Conservation (phyloP, 805 yeast genomes). For the Teunomyces gatunensis region DNA sequence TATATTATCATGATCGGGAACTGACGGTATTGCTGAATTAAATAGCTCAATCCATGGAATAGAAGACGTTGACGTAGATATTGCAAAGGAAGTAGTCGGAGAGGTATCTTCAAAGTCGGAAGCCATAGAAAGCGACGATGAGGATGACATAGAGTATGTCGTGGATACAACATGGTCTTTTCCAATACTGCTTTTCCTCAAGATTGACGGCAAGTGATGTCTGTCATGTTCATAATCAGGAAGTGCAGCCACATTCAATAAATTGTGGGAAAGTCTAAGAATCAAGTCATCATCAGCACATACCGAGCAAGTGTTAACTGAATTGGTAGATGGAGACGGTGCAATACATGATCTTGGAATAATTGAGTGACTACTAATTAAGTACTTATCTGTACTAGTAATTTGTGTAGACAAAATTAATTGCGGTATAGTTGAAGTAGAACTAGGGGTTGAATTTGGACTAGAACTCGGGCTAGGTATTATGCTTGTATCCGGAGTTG, state of each 20-base stretch:
- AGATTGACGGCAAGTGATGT: not conserved
- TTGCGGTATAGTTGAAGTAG: not conserved
- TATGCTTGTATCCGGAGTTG: not conserved
- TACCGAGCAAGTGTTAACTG: conserved; percentile 5
- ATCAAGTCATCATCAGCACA: not conserved
- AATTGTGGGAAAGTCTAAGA: not conserved
- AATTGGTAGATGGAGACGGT: conserved; percentile 8
- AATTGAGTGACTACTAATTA: conserved; percentile 10
- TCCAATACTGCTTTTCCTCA: conserved; percentile 1
- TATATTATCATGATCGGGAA: conserved; percentile 8
- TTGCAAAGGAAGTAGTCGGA: not conserved
- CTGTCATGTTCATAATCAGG: not conserved
- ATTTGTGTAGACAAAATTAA: not conserved
- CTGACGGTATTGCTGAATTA: conserved; percentile 8
- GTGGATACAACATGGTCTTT: not conserved
- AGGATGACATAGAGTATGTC: not conserved
- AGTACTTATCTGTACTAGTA: not conserved
- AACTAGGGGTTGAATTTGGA: not conserved
- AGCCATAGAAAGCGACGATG: not conserved
- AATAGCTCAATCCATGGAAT: conserved; percentile 10
- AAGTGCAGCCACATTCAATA: not conserved
- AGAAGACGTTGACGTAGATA: not conserved
- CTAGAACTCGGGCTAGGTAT: not conserved
- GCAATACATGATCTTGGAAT: conserved; percentile 13
- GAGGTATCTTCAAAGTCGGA: conserved; percentile 2